Conservation (phyloP, 75 land plant genomes). For the Sequoia sempervirens region DNA sequence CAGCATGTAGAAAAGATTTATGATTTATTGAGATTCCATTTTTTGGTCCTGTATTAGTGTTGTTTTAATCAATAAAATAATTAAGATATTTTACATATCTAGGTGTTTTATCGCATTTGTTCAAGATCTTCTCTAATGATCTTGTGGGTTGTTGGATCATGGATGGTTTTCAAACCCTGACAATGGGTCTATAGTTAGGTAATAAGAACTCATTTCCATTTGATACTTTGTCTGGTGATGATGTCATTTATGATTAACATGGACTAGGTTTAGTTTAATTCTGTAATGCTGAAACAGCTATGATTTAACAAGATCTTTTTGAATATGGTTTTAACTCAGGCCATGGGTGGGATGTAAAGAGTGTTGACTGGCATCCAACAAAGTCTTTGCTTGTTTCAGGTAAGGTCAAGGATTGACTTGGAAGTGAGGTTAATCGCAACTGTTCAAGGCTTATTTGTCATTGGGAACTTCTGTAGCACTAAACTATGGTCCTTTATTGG, state of each 20-base stretch:
- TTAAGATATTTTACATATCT: no score
- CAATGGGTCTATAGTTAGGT: background rate
- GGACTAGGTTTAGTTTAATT: background rate
- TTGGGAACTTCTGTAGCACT: conserved; percentile 3
- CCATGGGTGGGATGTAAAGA: conserved; percentile 99
- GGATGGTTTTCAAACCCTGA: no score
- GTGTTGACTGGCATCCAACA: conserved; percentile 98
- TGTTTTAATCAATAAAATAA: no score
- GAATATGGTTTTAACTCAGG: conserved; percentile 61
- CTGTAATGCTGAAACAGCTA: background rate
- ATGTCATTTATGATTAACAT: background rate
- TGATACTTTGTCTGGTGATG: background rate
- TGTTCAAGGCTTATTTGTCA: background rate
- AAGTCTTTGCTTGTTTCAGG: conserved; percentile 95
- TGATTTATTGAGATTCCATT: no score
- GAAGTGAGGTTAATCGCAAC: background rate
- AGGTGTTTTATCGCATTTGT: no score
- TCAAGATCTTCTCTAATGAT: no score
- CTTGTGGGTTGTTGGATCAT: no score
- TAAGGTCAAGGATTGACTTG: conserved; percentile 9
- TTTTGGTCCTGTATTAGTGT: no score
- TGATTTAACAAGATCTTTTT: background rate
- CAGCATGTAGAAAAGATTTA: no score
- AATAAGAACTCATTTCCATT: background rate
- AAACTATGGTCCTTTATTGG: background rate